A percentile compares a stretch with the other conserved stretches of the same genome.
phyloP scores from a whole-genome alignment of 805 yeast genomes.

The Tetrapisispora pingtungensis region DNA sequence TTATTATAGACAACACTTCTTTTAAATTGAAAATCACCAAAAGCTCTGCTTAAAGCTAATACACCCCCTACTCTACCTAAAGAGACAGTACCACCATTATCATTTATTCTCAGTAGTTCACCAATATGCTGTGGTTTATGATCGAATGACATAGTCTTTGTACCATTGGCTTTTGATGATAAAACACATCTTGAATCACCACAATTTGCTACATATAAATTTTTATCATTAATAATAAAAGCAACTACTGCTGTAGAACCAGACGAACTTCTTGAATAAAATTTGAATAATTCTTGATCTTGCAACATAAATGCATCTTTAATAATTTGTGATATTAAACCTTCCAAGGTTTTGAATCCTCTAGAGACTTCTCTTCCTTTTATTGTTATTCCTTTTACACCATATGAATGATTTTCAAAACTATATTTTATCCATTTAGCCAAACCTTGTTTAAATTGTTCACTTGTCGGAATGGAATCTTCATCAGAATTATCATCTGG shows the following conservation, averaged over 20 bases:
- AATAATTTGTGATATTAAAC: conserved; percentile 29
- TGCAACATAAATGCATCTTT: conserved; percentile 37
- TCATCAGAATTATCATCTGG: neutral
- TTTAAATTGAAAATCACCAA: conserved; percentile 61
- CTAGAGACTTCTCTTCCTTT: conserved; percentile 7
- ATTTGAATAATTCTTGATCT: conserved; percentile 36
- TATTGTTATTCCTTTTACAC: conserved; percentile 8
- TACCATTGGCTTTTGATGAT: conserved; percentile 39
- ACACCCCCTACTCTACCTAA: conserved; percentile 93
- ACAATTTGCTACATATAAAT: conserved; percentile 53
- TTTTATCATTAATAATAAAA: conserved; percentile 33
- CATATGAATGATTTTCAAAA: conserved; percentile 25
- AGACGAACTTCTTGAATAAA: conserved; percentile 32
- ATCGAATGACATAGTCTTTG: conserved; percentile 58
- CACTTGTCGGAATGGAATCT: neutral
- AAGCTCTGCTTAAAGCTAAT: conserved; percentile 85
- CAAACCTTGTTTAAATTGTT: conserved; percentile 10
- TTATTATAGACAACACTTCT: conserved; percentile 16
- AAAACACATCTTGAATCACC: conserved; percentile 69
- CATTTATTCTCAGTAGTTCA: conserved; percentile 78
- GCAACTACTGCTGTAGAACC: conserved; percentile 47
- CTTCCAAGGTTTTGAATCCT: conserved; percentile 27
- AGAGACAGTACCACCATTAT: conserved; percentile 92
- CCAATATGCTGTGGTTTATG: conserved; percentile 96
- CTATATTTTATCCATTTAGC: conserved; percentile 23